Base-by-base conservation (phyloP, 2,329 filamentous ascomycete species). In the Furcasterigmium sp. region DNA sequence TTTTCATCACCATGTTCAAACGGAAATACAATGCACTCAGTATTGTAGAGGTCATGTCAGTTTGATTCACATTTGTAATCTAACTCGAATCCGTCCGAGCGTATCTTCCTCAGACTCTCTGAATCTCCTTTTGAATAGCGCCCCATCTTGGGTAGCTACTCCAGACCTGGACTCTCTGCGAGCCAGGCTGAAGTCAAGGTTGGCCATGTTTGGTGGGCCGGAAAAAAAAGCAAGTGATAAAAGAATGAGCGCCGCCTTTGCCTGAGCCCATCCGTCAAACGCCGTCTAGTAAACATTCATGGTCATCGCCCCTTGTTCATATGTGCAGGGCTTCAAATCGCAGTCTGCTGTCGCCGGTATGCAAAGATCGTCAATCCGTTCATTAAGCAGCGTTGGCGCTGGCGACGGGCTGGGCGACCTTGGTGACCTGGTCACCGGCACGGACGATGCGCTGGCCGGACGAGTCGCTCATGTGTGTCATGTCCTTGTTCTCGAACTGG, bases 341-440 rank as follows among this genome's bases (percentile, higher is more conserved):
- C n/a, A n/a, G n/a, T n/a, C n/a, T n/a, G n/a, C n/a, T n/a, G n/a
- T n/a, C n/a, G n/a, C n/a, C n/a, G n/a, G n/a, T n/a, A n/a, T n/a
- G n/a, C n/a, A n/a, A n/a, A 26, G 37, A 41, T 19, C 43, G 15
- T 28, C 47, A n/a, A 11, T 26, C 23, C 7, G 23, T 7, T 26
- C 23, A 26, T 68, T 60, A 91, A 57, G 90, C 90, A 51, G 90
- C 89, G 66, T 89, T 89, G 46, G 91, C 91, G 55, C 83, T 91
- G 50, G 84, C 81, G 43, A 87, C 80, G 36, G 91, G 89, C 63
- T 89, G 82, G 17, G 82, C 70, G 41, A 94, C 80, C 68, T 88
- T 89, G 54, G 91, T 96, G 46, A 87, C 79, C 70, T 96, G 91
- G 56, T 81, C 75, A 42, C 90, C 90, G 52, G 91, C 90, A 51